phyloP scores from a whole-genome alignment of 1,284 basidiomycete genomes.

The Ustilago loliicola region DNA sequence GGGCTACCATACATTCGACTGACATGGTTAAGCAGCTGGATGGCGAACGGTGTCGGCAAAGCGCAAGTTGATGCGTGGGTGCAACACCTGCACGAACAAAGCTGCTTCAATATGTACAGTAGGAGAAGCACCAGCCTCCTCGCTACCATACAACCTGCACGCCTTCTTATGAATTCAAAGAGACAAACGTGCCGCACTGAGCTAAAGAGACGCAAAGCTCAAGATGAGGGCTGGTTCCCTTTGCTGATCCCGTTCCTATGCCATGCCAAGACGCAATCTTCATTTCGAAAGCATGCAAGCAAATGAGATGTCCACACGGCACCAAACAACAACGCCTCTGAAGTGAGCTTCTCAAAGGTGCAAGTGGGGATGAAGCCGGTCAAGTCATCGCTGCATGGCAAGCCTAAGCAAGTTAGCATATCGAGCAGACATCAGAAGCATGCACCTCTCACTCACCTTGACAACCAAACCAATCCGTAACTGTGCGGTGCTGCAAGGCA shows the following conservation, averaged over 20 bases:
- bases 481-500: background rate
- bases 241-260: too few relatives aligned
- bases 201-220: too few relatives aligned
- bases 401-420: background rate
- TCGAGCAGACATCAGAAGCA: constrained; percentile 2
- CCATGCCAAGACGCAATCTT: background rate
- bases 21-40: too few relatives aligned
- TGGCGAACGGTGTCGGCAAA: background rate
- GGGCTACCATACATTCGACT: too few relatives aligned
- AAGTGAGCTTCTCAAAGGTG: background rate
- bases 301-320: background rate
- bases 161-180: too few relatives aligned
- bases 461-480: constrained; percentile 6
- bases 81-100: constrained; percentile 6
- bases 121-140: background rate
- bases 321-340: constrained; percentile 1
- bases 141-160: background rate
- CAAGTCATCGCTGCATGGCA: constrained; percentile 8
- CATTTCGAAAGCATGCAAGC: background rate
- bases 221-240: too few relatives aligned
- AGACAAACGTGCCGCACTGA: too few relatives aligned
- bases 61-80: background rate
- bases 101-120: background rate
- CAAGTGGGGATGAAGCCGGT: background rate
- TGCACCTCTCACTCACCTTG: constrained; percentile 17